phyloP scores from a whole-genome alignment of 2,329 filamentous ascomycete species.

The Bipolaris victoriae region DNA sequence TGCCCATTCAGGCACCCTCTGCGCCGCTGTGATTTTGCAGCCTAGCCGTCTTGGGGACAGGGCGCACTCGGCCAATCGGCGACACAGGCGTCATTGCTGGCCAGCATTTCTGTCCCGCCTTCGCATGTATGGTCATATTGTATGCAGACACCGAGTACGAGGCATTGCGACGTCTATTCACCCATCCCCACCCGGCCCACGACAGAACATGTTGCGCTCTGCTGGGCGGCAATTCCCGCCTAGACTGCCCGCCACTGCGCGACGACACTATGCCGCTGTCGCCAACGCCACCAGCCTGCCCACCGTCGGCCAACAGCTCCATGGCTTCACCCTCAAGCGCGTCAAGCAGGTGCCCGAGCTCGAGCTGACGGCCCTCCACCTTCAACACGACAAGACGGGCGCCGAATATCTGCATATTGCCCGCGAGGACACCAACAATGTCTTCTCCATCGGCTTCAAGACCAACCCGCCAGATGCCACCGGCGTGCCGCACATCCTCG shows the following conservation, averaged over 20 bases:
- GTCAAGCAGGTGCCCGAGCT: conserved; percentile 93
- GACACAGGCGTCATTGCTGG: conserved; percentile 22
- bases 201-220: conserved; percentile 47
- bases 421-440: conserved; percentile 96
- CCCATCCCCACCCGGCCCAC: conserved; percentile 1
- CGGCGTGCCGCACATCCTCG: conserved; percentile 93
- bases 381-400: conserved; percentile 93
- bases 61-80: conserved; percentile 29
- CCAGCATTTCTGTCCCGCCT: conserved; percentile 22
- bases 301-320: conserved; percentile 80
- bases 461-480: conserved; percentile 97
- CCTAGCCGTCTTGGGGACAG: conserved; percentile 20
- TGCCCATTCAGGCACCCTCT: conserved; percentile 17
- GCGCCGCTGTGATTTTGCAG: conserved; percentile 30
- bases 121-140: not conserved
- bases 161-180: conserved; percentile 5
- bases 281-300: conserved; percentile 79
- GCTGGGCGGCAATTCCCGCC: conserved; percentile 37
- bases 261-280: conserved; percentile 64
- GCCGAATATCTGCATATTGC: conserved; percentile 96
- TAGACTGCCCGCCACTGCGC: conserved; percentile 17
- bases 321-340: conserved; percentile 90
- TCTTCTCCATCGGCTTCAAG: conserved; percentile 99
- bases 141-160: not conserved
- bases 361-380: conserved; percentile 85